These are phyloP conservation scores for Chytriomyces sp. DNA, from an alignment of 192 early-diverging fungal species.

Conservation along the genomic window DNA sequence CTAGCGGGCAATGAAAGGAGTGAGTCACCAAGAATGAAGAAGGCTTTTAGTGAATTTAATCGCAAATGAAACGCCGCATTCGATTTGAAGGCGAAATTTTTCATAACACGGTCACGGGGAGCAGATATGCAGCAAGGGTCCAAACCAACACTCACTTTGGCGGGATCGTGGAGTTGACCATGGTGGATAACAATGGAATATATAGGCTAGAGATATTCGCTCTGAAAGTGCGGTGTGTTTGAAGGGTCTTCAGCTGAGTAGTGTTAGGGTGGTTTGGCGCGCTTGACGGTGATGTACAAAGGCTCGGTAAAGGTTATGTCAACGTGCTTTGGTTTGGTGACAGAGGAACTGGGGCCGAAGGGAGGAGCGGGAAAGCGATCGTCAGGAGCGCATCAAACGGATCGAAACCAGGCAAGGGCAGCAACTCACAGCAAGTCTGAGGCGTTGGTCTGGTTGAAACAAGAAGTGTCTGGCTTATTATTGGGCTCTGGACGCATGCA, in stretches of 20 bases:
- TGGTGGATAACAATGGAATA: no score
- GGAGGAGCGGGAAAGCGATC: not conserved
- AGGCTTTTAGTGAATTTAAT: not conserved
- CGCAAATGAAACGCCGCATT: not conserved
- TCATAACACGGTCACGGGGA: no score
- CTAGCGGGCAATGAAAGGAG: not conserved
- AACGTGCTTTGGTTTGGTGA: constrained; percentile 20
- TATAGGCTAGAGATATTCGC: no score
- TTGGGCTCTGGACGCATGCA: constrained; percentile 20
- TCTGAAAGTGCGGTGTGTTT: constrained; percentile 3
- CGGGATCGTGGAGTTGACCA: constrained; percentile 14
- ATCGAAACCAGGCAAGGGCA: no score
- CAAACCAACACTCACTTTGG: not conserved
- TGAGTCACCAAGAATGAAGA: not conserved
- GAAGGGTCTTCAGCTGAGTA: not conserved
- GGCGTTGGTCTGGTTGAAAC: constrained; percentile 10
- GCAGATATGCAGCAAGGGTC: no score
- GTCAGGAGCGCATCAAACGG: no score
- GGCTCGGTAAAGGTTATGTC: constrained; percentile 28
- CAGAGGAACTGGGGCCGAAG: not conserved
- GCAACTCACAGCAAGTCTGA: constrained; percentile 4
- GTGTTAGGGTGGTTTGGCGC: constrained; percentile 29
- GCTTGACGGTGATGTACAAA: constrained; percentile 27
- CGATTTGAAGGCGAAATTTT: no score
- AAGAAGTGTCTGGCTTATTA: not conserved